Base-by-base conservation (phyloP, 768 basidiomycete species). In the Asterophora parasitica region DNA sequence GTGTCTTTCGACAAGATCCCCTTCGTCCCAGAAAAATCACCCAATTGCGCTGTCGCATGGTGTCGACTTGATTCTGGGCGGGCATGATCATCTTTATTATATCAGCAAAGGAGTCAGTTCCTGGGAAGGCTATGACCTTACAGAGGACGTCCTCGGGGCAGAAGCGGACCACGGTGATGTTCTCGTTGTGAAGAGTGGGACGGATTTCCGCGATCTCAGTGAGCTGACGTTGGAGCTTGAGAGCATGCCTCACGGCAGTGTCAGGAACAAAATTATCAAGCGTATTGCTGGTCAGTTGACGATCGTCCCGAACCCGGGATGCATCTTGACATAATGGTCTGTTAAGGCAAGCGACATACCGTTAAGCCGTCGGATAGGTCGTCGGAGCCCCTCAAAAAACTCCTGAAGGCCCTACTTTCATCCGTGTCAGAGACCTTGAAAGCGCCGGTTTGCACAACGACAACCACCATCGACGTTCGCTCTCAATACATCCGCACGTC, bases 71-170 rank as follows among this genome's bases (percentile, higher is more conserved):
- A 64, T 94, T 33, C 75, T 94, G 2, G 92, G 92, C 4, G 92
- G 92, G 2, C 92, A 95, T 57, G 92, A 95, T 60, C 92, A 95
- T 53, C 68, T 86, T 3, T 91, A 89, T 66, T 91, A 78, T 60
- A 75, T 79, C 34, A 79, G 83, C 30, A 79, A 74, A 54, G 89
- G 86, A 8, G 76, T 81, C 12, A 73, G 69, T 33, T 61, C 68
- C 4, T 91, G 88, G 88, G 78, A 85, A 20, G 76, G 73, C 44
- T 84, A 81, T 50, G 78, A 90, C 52, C 59, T 72, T 15, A 66
- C 62, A 3, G 55, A 73, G 36, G 61, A 69, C 3, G 73, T 77
- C 23, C 73, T 85, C 12, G 91, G 87, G 23, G 80, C 81, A 5
- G 86, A 90, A 56, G 70, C 67, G n/a, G 88, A 90, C 54, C 58